phyloP scores from a whole-genome alignment of 192 early-diverging fungal species.

The Gonapodya prolifera region DNA sequence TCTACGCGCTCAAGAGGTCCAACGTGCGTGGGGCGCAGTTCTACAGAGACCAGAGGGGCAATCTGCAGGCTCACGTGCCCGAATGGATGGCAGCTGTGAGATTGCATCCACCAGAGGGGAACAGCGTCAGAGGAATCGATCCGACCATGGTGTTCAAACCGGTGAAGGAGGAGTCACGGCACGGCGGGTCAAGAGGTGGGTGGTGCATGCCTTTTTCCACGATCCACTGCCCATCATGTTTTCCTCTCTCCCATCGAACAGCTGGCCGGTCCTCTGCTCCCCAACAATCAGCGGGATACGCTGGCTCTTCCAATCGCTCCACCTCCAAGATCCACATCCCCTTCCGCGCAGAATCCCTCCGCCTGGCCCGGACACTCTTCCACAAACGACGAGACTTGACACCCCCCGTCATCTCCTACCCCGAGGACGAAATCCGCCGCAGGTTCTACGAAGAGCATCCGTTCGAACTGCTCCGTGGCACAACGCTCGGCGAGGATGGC shows the following conservation, averaged over 20 bases:
- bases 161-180: neutral
- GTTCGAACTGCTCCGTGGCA: constrained; percentile 64
- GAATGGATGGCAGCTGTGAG: neutral
- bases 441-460: constrained; percentile 90
- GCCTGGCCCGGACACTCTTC: neutral
- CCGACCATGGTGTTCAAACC: neutral
- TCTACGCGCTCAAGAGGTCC: neutral
- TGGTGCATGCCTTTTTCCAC: neutral
- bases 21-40: neutral
- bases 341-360: neutral
- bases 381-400: constrained; percentile 3
- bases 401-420: constrained; percentile 68
- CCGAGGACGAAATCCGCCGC: constrained; percentile 73
- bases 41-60: neutral
- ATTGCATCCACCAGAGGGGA: neutral
- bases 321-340: neutral
- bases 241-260: neutral
- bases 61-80: neutral
- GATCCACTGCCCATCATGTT: neutral
- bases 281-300: neutral
- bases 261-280: neutral
- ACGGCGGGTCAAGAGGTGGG: neutral
- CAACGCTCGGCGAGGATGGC: constrained; percentile 53
- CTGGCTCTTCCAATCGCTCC: neutral
- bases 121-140: neutral